Conservation (phyloP, 2,329 filamentous ascomycete genomes). For the Paecilomyces fulvus region DNA sequence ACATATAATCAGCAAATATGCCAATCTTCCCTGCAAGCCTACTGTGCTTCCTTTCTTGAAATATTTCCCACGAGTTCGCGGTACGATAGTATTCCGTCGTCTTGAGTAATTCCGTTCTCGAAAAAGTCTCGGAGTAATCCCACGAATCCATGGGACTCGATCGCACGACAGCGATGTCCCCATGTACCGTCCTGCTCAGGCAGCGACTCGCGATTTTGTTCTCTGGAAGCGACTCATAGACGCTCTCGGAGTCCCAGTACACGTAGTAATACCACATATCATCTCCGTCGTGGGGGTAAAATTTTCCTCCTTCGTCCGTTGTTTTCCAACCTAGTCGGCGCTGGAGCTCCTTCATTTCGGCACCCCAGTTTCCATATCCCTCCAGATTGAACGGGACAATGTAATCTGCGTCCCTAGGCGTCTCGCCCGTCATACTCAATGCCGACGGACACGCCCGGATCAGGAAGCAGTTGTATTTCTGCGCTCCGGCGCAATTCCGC, state of each 20-base stretch:
- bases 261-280: background rate
- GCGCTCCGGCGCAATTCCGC: conserved; percentile 1
- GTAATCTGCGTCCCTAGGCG: background rate
- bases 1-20: background rate
- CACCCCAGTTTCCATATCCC: background rate
- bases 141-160: background rate
- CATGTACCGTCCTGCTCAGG: background rate
- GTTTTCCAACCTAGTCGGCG: background rate
- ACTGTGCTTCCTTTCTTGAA: background rate
- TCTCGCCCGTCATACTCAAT: no score
- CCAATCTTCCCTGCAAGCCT: background rate
- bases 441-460: background rate
- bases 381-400: background rate
- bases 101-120: background rate
- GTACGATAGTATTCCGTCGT: background rate
- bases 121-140: background rate
- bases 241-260: background rate
- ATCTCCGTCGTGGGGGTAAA: background rate
- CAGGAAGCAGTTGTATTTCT: conserved; percentile 5
- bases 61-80: background rate
- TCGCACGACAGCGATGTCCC: background rate
- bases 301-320: background rate
- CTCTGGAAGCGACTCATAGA: background rate
- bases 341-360: background rate
- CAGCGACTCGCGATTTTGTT: background rate